These are phyloP conservation scores for Colletotrichum eleusines DNA, from an alignment of 2,329 filamentous ascomycete species.

Conservation along the genomic window DNA sequence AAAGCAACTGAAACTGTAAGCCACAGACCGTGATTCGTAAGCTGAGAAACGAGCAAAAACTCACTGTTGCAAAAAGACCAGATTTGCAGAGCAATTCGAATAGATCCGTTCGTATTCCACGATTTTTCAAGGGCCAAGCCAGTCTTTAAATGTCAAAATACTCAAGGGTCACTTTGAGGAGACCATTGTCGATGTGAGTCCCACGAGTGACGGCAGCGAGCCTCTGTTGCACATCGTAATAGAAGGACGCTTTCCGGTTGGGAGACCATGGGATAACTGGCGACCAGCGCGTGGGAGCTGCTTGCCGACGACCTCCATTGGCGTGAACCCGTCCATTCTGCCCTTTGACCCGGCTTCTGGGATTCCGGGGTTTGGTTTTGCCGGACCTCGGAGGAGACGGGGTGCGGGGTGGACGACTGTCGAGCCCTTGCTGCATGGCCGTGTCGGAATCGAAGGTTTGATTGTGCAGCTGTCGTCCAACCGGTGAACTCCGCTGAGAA, in stretches of 20 bases:
- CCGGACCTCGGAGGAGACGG: not conserved
- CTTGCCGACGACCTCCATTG: not conserved
- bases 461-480: not conserved
- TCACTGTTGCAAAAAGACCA: not conserved
- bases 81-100: too few species aligned
- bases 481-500: not conserved
- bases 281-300: slow-evolving; percentile 8
- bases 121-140: too few species aligned
- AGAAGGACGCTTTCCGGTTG: slow-evolving; percentile 6
- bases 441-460: not conserved
- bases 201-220: slow-evolving; percentile 2
- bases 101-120: not conserved
- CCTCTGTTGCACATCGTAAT: not conserved
- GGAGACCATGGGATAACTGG: slow-evolving; percentile 25
- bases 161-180: not conserved
- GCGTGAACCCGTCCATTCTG: not conserved
- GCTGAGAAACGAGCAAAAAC: not conserved
- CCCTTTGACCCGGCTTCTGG: not conserved
- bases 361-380: not conserved
- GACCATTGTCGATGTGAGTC: slow-evolving; percentile 2
- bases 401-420: not conserved
- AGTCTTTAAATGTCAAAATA: slow-evolving; percentile 6
- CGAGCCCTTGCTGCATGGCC: not conserved
- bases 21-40: not conserved
- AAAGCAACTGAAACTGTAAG: not conserved